These are phyloP conservation scores for Saturnispora silvae DNA, from an alignment of 805 yeast species.

Conservation along the genomic window DNA sequence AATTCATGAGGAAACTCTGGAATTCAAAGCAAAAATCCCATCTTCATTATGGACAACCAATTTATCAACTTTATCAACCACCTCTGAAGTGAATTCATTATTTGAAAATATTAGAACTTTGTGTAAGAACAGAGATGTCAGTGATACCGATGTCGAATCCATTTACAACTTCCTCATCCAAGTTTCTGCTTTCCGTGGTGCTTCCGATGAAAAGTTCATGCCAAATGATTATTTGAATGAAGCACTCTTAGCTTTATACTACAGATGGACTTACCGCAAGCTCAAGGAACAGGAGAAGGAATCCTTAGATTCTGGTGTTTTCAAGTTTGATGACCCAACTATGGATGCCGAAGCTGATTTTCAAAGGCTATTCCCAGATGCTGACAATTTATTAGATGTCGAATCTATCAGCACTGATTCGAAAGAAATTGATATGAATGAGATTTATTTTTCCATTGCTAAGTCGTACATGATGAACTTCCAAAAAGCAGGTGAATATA, in stretches of 20 bases:
- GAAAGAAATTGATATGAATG: constrained; percentile 27
- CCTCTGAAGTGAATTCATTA: constrained; percentile 24
- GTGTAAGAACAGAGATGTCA: constrained; percentile 33
- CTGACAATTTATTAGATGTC: constrained; percentile 49
- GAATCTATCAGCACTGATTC: constrained; percentile 18
- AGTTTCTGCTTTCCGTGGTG: constrained; percentile 10
- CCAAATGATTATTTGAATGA: constrained; percentile 29
- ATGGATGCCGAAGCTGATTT: constrained; percentile 75
- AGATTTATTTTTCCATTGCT: constrained; percentile 39
- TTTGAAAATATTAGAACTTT: constrained; percentile 25
- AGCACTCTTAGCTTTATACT: constrained; percentile 52
- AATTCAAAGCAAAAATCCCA: constrained; percentile 11
- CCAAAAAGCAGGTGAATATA: constrained; percentile 11
- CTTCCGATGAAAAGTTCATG: constrained; percentile 1
- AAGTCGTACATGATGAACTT: constrained; percentile 37
- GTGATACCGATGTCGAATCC: constrained; percentile 39
- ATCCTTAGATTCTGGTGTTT: constrained; percentile 50
- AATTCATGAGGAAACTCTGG: constrained; percentile 21
- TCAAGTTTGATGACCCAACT: constrained; percentile 51
- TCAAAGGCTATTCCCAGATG: constrained; percentile 75
- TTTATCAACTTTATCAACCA: constrained; percentile 28
- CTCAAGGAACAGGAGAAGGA: constrained; percentile 55
- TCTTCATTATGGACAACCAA: constrained; percentile 41
- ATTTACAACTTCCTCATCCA: constrained; percentile 34
- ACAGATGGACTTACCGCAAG: constrained; percentile 72